Percentiles rank a stretch among this genome's conserved stretches.
Conservation (phyloP, 2,329 filamentous ascomycete species). For the Ilyonectria sp. region DNA sequence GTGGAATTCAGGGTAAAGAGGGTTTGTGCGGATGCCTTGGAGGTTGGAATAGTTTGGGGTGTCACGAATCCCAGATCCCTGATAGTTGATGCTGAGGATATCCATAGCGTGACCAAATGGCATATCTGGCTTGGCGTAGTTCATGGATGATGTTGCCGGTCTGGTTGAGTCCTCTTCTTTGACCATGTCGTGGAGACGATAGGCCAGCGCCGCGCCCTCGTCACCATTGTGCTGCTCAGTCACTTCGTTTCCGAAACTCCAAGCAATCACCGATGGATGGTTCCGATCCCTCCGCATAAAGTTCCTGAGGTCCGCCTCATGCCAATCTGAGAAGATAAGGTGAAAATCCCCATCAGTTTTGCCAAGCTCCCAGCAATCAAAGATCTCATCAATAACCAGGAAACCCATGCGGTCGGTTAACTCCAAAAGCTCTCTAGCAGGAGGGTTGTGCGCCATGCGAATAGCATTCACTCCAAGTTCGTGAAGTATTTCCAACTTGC, state of each 20-base stretch:
- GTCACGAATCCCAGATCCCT: slow-evolving; percentile 64
- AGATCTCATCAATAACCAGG: slow-evolving; percentile 68
- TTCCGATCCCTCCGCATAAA: slow-evolving; percentile 70
- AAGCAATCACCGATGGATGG: slow-evolving; percentile 66
- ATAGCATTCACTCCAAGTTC: slow-evolving; percentile 67
- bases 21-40: slow-evolving; percentile 48
- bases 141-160: slow-evolving; percentile 62
- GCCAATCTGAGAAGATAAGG: slow-evolving; percentile 67
- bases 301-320: slow-evolving; percentile 65
- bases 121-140: slow-evolving; percentile 56
- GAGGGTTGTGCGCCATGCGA: slow-evolving; percentile 68
- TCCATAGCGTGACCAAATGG: slow-evolving; percentile 60
- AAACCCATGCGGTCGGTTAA: slow-evolving; percentile 65
- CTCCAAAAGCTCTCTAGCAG: slow-evolving; percentile 65
- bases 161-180: slow-evolving; percentile 64
- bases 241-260: slow-evolving; percentile 71
- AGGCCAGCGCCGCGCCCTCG: slow-evolving; percentile 51
- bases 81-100: slow-evolving; percentile 69
- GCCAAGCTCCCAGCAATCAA: slow-evolving; percentile 64
- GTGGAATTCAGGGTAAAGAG: slow-evolving; percentile 61
- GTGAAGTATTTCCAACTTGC: slow-evolving; percentile 64
- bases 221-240: slow-evolving; percentile 59
- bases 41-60: slow-evolving; percentile 47
- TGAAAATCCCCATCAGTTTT: slow-evolving; percentile 67
- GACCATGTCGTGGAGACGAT: slow-evolving; percentile 58